Evolutionary conservation across 163 green algal genomes (phyloP).

Genomic region (Scenedesmus sp.): DNA sequence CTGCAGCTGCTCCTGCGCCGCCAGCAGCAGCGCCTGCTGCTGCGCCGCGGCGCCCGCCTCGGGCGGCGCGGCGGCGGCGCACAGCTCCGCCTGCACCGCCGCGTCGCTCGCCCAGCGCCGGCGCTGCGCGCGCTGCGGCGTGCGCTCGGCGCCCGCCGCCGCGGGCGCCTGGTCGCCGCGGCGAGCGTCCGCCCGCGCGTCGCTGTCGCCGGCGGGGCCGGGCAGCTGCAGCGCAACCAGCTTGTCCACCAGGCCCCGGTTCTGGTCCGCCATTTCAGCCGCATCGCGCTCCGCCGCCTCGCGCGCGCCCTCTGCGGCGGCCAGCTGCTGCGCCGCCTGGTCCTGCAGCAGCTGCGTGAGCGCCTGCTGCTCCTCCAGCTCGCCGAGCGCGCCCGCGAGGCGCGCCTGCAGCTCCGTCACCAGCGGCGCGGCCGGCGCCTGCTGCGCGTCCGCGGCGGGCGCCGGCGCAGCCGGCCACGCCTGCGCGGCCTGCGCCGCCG

Average conservation of each 20-base stretch:
- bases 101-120: conserved; percentile 5
- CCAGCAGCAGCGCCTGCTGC: conserved; percentile 38
- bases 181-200: conserved; percentile 1
- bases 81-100: conserved; percentile 16
- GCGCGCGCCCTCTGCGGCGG: not conserved
- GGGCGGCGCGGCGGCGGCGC: conserved; percentile 2
- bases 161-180: not conserved
- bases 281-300: not conserved
- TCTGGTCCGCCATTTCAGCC: conserved; percentile 13
- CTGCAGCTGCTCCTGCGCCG: conserved; percentile 41
- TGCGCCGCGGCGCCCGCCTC: conserved; percentile 23
- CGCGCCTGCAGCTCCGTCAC: conserved; percentile 13
- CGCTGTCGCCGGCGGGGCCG: not conserved
- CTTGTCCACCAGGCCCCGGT: conserved; percentile 29
- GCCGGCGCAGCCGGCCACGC: conserved; percentile 5
- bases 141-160: not conserved
- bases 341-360: not conserved
- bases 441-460: conserved; percentile 1
- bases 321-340: not conserved
- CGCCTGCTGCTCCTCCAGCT: conserved; percentile 20
- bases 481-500: not conserved
- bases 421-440: not conserved
- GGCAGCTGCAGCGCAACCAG: conserved; percentile 36
- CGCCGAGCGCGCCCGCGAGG: not conserved
- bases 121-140: too few species aligned